phyloP scores from a whole-genome alignment of 2,329 filamentous ascomycete genomes.

The Colletotrichum nymphaeae region DNA sequence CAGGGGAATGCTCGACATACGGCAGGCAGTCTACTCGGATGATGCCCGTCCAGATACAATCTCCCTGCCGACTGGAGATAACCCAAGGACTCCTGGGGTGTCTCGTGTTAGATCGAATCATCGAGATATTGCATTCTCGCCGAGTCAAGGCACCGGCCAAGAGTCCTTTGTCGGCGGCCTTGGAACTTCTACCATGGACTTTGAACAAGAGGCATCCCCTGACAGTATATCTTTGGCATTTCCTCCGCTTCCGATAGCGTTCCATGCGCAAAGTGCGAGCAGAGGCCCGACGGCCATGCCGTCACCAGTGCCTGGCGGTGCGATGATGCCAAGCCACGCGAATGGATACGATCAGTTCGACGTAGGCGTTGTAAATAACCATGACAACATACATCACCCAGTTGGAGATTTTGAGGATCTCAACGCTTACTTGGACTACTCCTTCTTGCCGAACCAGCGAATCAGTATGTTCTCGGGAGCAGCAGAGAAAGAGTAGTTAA shows the following conservation, averaged over 20 bases:
- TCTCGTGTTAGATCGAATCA: background rate
- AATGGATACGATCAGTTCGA: background rate
- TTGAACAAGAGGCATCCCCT: constrained; percentile 30
- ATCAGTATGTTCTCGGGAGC: constrained; percentile 40
- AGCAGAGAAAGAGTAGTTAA: background rate
- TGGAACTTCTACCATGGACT: constrained; percentile 10
- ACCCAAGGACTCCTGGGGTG: background rate
- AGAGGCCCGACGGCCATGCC: constrained; percentile 30
- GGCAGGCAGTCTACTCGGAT: constrained; percentile 47
- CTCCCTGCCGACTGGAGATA: background rate
- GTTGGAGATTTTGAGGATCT: constrained; percentile 36
- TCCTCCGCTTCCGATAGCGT: constrained; percentile 45
- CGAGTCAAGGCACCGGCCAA: background rate
- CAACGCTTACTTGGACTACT: constrained; percentile 40
- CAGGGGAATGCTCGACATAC: constrained; percentile 43
- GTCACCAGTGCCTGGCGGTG: constrained; percentile 11
- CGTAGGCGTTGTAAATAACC: background rate
- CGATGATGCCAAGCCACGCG: background rate
- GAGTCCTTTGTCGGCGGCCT: background rate
- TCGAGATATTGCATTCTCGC: background rate
- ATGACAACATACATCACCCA: background rate
- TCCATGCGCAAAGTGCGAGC: constrained; percentile 39
- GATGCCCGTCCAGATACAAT: constrained; percentile 25
- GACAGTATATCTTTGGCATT: constrained; percentile 47
- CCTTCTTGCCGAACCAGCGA: constrained; percentile 40